Percentiles rank a stretch among this genome's conserved stretches.
phyloP scores from a whole-genome alignment of 164 flowering plant species.

The Aristolochia contorta region DNA sequence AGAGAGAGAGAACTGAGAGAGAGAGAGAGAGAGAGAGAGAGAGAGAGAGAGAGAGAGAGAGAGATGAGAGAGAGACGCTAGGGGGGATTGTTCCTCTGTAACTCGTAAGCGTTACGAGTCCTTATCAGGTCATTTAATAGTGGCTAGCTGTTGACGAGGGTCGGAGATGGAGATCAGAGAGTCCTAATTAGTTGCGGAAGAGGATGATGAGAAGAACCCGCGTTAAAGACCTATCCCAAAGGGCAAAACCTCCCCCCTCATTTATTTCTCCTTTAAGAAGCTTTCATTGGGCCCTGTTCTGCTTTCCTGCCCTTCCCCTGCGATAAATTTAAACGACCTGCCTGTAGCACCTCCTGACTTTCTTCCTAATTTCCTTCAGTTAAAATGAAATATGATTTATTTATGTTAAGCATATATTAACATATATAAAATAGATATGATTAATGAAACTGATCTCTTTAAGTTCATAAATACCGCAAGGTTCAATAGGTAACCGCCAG shows the following conservation, averaged over 20 bases:
- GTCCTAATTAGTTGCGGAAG: neutral
- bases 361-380: too few relatives aligned
- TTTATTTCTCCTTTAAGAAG: neutral
- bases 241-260: neutral
- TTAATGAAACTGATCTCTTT: too few relatives aligned
- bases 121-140: neutral
- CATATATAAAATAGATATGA: too few relatives aligned
- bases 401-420: too few relatives aligned
- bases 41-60: neutral
- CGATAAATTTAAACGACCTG: too few relatives aligned
- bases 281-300: neutral
- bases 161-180: neutral
- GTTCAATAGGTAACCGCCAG: too few relatives aligned
- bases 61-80: neutral
- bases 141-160: neutral
- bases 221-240: neutral
- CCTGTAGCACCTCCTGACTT: too few relatives aligned
- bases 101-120: slow-evolving; percentile 1
- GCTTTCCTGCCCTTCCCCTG: too few relatives aligned
- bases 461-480: too few relatives aligned
- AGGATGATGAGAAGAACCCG: neutral
- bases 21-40: neutral
- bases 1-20: neutral
- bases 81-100: neutral
- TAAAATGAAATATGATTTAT: too few relatives aligned